Evolutionary conservation across 495 filamentous ascomycete species (phyloP), one percentile per base, ranked within the genome.

Genomic region (Penicillium tannophilum): DNA sequence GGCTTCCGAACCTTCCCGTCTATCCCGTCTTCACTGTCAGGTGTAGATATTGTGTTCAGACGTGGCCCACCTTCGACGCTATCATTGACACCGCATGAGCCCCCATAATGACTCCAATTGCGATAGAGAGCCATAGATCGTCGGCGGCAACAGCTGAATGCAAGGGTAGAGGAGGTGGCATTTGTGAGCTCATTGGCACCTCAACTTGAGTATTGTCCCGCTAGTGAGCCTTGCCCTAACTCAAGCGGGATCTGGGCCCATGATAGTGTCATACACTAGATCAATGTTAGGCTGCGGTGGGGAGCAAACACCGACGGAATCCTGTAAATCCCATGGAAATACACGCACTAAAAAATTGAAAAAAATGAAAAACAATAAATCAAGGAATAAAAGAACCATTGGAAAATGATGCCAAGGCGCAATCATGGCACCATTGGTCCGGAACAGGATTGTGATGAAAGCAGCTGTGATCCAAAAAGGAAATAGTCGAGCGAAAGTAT

Each of bases 221-320:
- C 52, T 54, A 54, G 52, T 17, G 36, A 39, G 39, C 39, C 35
- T 30, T 41, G 39, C 52, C 41, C 30, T 54, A 43, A 35, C 16
- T 54, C 31, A 20, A 19, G 11, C 12, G n/a, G 33, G 48, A 61
- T 65, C 41, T 52, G 50, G 52, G 42, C 46, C 46, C 20, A 35
- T 56, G 52, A 59, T 61, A 58, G 63, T 61, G 63, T 65, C 63
- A 62, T 65, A 56, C 63, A 65, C 63, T 41, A 35, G 39, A 17
- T 23, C n/a, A 52, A 53, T 41, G 24, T 42, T 54, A 36, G 46
- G 24, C 46, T 12, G 16, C 16, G 8, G 42, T 44, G 42, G 42
- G 17, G 16, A 44, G 42, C n/a, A 44, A 44, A 23, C 43, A 46
- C 43, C 23, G 43, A 46, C 0, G 23, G 9, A 46, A 46, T 23